A percentile compares a stretch with the other conserved stretches of the same genome.
These are phyloP conservation scores for Sphagnum fallax DNA, from an alignment of 228 moss, liverwort and hornwort species.

Conservation along the genomic window DNA sequence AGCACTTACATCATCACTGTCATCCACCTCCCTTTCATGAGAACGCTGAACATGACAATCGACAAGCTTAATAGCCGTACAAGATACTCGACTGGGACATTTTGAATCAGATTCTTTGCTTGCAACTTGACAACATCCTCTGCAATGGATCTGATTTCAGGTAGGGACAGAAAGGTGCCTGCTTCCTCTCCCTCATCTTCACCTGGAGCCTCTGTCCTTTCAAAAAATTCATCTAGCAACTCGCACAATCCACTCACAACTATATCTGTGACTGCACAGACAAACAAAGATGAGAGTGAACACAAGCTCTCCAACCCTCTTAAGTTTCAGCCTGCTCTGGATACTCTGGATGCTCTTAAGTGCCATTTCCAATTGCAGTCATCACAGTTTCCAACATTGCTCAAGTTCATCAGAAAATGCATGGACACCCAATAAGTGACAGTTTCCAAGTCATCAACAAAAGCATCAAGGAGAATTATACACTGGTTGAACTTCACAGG, in stretches of 20 bases:
- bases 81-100: slow-evolving; percentile 52
- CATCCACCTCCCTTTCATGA: slow-evolving; percentile 67
- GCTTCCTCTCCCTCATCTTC: slow-evolving; percentile 74
- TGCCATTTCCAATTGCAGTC: too few species aligned
- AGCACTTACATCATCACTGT: slow-evolving; percentile 67
- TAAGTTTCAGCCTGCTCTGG: too few species aligned
- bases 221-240: slow-evolving; percentile 74
- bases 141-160: slow-evolving; percentile 66
- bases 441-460: too few species aligned
- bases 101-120: slow-evolving; percentile 63
- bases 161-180: slow-evolving; percentile 51
- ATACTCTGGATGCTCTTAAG: too few species aligned
- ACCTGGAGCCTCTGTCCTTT: slow-evolving; percentile 60
- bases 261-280: slow-evolving; percentile 21
- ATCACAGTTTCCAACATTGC: too few species aligned
- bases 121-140: slow-evolving; percentile 66
- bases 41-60: slow-evolving; percentile 77
- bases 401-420: too few species aligned
- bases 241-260: slow-evolving; percentile 65
- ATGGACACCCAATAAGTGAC: too few species aligned
- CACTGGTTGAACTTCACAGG: slow-evolving; percentile 27
- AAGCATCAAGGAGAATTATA: slow-evolving; percentile 2
- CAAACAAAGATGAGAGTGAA: background rate
- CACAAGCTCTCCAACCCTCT: background rate
- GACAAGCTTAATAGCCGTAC: slow-evolving; percentile 70